Evolutionary conservation across 2,329 filamentous ascomycete genomes (phyloP).

Genomic region (Ceratocystis colombiana): DNA sequence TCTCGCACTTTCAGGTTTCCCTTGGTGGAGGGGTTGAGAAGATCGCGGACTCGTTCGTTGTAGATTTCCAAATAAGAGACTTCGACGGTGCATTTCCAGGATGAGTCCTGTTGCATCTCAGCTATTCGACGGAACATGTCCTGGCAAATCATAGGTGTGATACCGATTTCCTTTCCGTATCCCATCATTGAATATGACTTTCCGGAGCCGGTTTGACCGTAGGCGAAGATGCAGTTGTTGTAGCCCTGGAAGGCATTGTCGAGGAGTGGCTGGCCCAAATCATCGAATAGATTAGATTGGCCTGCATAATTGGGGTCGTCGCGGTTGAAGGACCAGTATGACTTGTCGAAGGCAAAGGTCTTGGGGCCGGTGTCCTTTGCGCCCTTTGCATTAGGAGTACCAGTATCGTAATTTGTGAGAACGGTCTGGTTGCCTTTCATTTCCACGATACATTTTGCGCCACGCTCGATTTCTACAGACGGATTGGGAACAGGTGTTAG

Average conservation of each 20-base stretch:
- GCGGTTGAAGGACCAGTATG: slow-evolving; percentile 95
- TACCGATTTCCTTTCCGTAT: slow-evolving; percentile 88
- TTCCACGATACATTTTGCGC: slow-evolving; percentile 91
- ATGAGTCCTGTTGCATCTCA: slow-evolving; percentile 58
- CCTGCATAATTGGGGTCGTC: slow-evolving; percentile 73
- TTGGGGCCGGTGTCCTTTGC: slow-evolving; percentile 64
- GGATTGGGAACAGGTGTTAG: too few species aligned
- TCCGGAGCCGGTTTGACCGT: slow-evolving; percentile 94
- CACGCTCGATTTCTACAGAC: slow-evolving; percentile 67
- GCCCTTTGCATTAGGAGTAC: slow-evolving; percentile 64
- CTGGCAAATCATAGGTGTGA: slow-evolving; percentile 93
- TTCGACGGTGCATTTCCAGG: slow-evolving; percentile 81
- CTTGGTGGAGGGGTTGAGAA: slow-evolving; percentile 90
- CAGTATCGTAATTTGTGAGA: slow-evolving; percentile 64
- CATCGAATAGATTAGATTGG: slow-evolving; percentile 78
- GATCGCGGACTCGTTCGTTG: slow-evolving; percentile 91
- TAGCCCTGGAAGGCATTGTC: slow-evolving; percentile 98
- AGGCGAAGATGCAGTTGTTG: slow-evolving; percentile 99
- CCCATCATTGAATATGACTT: slow-evolving; percentile 99
- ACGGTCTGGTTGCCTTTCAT: slow-evolving; percentile 93
- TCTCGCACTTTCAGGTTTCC: slow-evolving; percentile 95
- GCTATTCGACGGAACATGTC: slow-evolving; percentile 90
- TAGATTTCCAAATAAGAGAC: slow-evolving; percentile 99
- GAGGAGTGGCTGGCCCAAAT: slow-evolving; percentile 78
- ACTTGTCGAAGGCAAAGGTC: slow-evolving; percentile 89